These are phyloP conservation scores for Rhodotorula sphaerocarpa DNA, from an alignment of 768 basidiomycete species.

Conservation along the genomic window DNA sequence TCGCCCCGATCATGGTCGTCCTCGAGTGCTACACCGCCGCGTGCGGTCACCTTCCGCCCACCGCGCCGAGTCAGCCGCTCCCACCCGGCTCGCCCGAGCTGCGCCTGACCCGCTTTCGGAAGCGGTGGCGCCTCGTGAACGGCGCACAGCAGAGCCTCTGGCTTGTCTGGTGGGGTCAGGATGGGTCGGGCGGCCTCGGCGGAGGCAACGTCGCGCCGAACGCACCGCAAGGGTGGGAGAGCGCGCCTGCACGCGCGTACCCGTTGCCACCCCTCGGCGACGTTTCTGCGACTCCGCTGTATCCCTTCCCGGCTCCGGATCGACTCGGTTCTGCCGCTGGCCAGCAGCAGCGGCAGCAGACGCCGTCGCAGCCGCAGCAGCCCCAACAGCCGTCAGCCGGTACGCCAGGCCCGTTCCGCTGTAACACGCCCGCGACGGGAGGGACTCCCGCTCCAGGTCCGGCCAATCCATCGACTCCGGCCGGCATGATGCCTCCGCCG, in stretches of 20 bases:
- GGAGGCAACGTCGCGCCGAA: background rate
- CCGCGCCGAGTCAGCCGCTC: conserved; percentile 9
- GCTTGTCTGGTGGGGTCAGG: conserved; percentile 34
- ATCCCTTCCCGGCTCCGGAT: conserved; percentile 14
- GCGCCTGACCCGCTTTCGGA: conserved; percentile 28
- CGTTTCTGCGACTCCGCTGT: conserved; percentile 11
- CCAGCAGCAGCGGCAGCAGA: background rate
- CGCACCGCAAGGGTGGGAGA: conserved; percentile 32
- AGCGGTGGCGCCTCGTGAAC: conserved; percentile 28
- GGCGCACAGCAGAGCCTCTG: conserved; percentile 28
- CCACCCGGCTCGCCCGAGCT: conserved; percentile 28
- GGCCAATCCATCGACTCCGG: too few species aligned
- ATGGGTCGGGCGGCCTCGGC: conserved; percentile 23
- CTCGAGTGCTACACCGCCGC: conserved; percentile 28
- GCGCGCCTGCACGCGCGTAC: conserved; percentile 20
- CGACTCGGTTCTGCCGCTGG: background rate
- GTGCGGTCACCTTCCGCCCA: conserved; percentile 33
- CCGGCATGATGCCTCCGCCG: background rate
- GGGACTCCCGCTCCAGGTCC: too few species aligned
- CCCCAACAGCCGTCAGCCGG: too few species aligned
- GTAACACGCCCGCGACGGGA: too few species aligned
- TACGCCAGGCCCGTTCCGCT: too few species aligned
- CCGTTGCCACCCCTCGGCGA: conserved; percentile 23
- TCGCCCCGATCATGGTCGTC: conserved; percentile 10
- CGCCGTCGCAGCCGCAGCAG: too few species aligned